Percentiles rank a stretch among this genome's conserved stretches.
These are phyloP conservation scores for Avena insularis DNA, from an alignment of 176 grass and related monocot species.

Conservation along the genomic window DNA sequence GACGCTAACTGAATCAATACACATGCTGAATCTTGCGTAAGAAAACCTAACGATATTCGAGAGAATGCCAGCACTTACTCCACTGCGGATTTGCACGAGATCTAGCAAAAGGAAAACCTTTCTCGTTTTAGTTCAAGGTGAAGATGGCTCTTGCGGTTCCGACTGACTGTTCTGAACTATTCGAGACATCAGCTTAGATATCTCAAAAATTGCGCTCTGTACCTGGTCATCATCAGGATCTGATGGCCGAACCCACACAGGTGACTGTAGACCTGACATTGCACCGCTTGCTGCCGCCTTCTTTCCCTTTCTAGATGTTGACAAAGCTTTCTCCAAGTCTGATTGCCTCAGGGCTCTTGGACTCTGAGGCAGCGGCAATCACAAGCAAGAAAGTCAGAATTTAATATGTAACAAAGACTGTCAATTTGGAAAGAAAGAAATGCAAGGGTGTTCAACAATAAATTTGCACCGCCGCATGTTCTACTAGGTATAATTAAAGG, in stretches of 20 bases:
- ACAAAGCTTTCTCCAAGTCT: slow-evolving; percentile 78
- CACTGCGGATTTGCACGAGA: slow-evolving; percentile 53
- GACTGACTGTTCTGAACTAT: slow-evolving; percentile 85
- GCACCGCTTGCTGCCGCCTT: slow-evolving; percentile 43
- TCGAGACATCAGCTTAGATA: slow-evolving; percentile 95
- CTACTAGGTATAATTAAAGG: too few relatives aligned
- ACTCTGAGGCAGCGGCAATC: slow-evolving; percentile 52
- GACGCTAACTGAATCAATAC: slow-evolving; percentile 36
- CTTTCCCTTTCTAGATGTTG: slow-evolving; percentile 77
- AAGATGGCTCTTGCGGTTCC: slow-evolving; percentile 71
- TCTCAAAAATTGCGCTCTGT: slow-evolving; percentile 87
- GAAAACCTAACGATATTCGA: slow-evolving; percentile 48
- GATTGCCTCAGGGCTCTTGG: slow-evolving; percentile 73
- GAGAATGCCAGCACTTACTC: slow-evolving; percentile 48
- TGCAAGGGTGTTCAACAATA: too few relatives aligned
- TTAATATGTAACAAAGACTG: not conserved
- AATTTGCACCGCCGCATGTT: too few relatives aligned
- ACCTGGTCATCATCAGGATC: slow-evolving; percentile 89
- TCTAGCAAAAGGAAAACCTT: slow-evolving; percentile 60
- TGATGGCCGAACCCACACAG: slow-evolving; percentile 59
- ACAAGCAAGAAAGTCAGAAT: slow-evolving; percentile 22
- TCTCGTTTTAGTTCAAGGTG: slow-evolving; percentile 58
- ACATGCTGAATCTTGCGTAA: slow-evolving; percentile 35
- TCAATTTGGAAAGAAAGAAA: too few relatives aligned
- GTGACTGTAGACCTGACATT: slow-evolving; percentile 43